phyloP scores from a whole-genome alignment of 2,329 filamentous ascomycete genomes.

The Colletotrichum agaves region DNA sequence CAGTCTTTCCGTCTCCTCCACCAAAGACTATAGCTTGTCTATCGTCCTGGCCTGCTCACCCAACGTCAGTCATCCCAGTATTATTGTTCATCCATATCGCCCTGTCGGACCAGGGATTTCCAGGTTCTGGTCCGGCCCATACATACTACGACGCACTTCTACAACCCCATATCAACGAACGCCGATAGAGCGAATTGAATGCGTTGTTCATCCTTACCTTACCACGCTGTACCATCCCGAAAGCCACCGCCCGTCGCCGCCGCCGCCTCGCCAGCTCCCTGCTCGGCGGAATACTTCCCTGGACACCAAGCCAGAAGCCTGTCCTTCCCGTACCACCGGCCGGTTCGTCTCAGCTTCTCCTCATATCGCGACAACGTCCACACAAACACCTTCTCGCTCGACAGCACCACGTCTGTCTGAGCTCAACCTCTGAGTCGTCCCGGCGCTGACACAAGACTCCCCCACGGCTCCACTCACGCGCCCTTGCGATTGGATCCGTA shows the following conservation, averaged over 20 bases:
- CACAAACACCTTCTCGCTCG: conserved; percentile 17
- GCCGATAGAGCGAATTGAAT: not conserved
- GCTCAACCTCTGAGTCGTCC: not conserved
- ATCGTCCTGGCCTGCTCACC: conserved; percentile 16
- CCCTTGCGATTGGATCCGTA: conserved; percentile 15
- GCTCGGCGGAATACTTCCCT: conserved; percentile 30
- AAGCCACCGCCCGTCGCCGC: conserved; percentile 19
- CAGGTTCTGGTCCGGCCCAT: conserved; percentile 28
- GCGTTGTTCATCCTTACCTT: conserved; percentile 3
- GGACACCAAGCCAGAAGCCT: conserved; percentile 23
- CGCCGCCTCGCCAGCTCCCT: conserved; percentile 22
- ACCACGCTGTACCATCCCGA: conserved; percentile 17
- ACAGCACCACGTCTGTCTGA: conserved; percentile 5
- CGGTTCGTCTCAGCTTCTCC: conserved; percentile 35
- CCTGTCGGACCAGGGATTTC: conserved; percentile 23
- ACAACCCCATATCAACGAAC: conserved; percentile 8
- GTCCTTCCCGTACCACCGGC: conserved; percentile 34
- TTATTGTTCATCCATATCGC: conserved; percentile 32
- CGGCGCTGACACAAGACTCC: conserved; percentile 2
- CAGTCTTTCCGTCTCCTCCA: conserved; percentile 39
- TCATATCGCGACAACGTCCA: conserved; percentile 34
- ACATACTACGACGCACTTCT: not conserved
- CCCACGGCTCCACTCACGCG: conserved; percentile 23
- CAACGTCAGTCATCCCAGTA: conserved; percentile 22
- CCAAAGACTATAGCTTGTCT: conserved; percentile 33